phyloP scores from a whole-genome alignment of 768 basidiomycete species.

The Kwoniella shandongensis region DNA sequence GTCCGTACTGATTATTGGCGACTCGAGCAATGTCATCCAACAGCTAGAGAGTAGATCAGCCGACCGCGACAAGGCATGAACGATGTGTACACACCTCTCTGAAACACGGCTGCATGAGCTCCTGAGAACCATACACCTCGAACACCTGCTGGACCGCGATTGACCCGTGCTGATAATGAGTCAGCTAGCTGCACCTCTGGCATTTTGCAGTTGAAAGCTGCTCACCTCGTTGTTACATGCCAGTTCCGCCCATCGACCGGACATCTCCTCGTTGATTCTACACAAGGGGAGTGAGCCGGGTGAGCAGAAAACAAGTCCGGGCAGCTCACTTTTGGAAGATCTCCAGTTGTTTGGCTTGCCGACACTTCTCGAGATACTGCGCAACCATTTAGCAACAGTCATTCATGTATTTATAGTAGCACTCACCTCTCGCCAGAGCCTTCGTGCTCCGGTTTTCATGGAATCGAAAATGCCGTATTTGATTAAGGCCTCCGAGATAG shows the following conservation, averaged over 20 bases:
- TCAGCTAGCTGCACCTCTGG: slow-evolving; percentile 8
- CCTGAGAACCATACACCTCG: slow-evolving; percentile 43
- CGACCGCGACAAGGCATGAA: no score
- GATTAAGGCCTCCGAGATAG: slow-evolving; percentile 42
- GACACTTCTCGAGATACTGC: slow-evolving; percentile 45
- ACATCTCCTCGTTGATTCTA: slow-evolving; percentile 45
- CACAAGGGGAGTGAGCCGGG: not conserved
- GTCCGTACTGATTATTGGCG: slow-evolving; percentile 50
- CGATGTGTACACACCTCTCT: slow-evolving; percentile 26
- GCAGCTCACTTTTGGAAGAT: slow-evolving; percentile 42
- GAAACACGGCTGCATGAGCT: slow-evolving; percentile 45
- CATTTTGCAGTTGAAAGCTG: not conserved
- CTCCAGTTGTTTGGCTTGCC: slow-evolving; percentile 25
- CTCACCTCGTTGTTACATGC: slow-evolving; percentile 48
- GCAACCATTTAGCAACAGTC: no score
- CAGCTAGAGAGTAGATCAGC: no score
- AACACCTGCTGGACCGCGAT: slow-evolving; percentile 52
- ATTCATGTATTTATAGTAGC: no score
- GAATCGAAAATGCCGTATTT: slow-evolving; percentile 44
- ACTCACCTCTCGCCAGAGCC: slow-evolving; percentile 49
- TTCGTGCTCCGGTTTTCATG: slow-evolving; percentile 47
- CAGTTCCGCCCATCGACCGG: slow-evolving; percentile 43
- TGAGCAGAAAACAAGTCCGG: not conserved
- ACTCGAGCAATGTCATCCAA: slow-evolving; percentile 38
- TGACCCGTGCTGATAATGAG: slow-evolving; percentile 29